Evolutionary conservation across 2,329 filamentous ascomycete species (phyloP).

Genomic region (Aspergillus latus): DNA sequence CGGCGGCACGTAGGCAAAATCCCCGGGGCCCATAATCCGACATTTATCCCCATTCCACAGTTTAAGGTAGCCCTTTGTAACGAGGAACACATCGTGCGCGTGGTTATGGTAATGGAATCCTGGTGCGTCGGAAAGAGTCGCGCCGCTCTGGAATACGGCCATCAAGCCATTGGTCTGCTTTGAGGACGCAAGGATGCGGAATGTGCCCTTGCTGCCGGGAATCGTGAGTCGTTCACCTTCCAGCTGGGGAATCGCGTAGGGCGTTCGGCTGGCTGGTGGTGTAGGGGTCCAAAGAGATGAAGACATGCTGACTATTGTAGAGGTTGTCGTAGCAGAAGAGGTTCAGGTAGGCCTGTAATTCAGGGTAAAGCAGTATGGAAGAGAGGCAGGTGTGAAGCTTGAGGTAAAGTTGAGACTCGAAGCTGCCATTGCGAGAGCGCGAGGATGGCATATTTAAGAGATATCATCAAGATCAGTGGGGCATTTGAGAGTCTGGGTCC

Average conservation of each 20-base stretch:
- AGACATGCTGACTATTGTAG: neutral
- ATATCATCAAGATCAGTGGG: neutral
- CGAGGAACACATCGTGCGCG: constrained; percentile 59
- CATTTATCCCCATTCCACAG: constrained; percentile 59
- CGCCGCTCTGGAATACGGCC: constrained; percentile 53
- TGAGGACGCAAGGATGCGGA: constrained; percentile 53
- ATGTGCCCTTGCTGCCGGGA: constrained; percentile 53
- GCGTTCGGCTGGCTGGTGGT: constrained; percentile 42
- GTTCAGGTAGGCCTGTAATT: neutral
- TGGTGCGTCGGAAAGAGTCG: constrained; percentile 38
- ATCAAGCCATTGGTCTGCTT: constrained; percentile 54
- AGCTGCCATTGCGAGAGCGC: neutral
- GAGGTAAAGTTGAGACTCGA: neutral
- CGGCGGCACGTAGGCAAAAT: constrained; percentile 60
- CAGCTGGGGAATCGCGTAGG: constrained; percentile 51
- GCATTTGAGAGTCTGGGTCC: neutral
- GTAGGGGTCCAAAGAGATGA: constrained; percentile 24
- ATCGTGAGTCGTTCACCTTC: constrained; percentile 55
- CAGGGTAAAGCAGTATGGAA: neutral
- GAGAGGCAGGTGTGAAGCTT: neutral
- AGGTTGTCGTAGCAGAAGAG: no score
- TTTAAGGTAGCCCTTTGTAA: constrained; percentile 56
- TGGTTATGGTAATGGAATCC: constrained; percentile 60
- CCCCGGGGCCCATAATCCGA: constrained; percentile 54
- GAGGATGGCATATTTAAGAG: neutral